phyloP scores from a whole-genome alignment of 768 basidiomycete genomes.

The Phylloporus sp. region DNA sequence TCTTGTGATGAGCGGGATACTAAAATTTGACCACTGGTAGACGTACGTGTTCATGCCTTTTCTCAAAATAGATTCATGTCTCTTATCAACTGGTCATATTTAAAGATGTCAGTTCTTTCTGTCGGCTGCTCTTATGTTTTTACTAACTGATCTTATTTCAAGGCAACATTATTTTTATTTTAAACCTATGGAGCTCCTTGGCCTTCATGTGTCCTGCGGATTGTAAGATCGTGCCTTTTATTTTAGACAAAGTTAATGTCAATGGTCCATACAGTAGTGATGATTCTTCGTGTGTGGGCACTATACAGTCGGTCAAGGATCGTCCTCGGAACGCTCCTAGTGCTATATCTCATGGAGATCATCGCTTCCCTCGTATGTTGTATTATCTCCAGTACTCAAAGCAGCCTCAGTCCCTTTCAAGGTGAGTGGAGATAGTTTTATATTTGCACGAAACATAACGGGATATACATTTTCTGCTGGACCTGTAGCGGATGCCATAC shows the following conservation, averaged over 20 bases:
- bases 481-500: neutral
- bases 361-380: neutral
- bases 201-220: neutral
- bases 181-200: neutral
- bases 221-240: neutral
- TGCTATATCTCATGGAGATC: neutral
- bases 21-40: neutral
- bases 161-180: neutral
- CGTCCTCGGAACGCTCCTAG: neutral
- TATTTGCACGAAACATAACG: neutral
- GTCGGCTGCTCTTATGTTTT: neutral
- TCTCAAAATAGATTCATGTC: too few relatives aligned
- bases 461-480: neutral
- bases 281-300: neutral
- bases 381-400: neutral
- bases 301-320: neutral
- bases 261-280: neutral
- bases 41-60: neutral
- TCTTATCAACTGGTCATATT: neutral
- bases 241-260: neutral
- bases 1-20: neutral
- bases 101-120: neutral
- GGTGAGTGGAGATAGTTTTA: neutral
- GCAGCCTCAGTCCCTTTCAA: neutral
- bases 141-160: neutral